A percentile compares a stretch with the other conserved stretches of the same genome.
Evolutionary conservation across 1,139 yeast genomes (phyloP).

Genomic region (Meyerozyma athensensis): DNA sequence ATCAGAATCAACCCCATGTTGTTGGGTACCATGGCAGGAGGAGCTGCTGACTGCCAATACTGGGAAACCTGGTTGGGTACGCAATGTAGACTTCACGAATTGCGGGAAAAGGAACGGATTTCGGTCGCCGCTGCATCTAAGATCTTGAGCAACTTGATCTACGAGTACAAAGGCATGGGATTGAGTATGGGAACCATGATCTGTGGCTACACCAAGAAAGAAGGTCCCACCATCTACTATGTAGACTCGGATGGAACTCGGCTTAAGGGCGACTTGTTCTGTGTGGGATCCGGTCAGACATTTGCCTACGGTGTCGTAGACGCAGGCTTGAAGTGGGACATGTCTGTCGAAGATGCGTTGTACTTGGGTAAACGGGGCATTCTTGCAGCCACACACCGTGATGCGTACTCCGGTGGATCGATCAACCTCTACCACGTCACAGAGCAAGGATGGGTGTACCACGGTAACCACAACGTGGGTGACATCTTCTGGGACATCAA

Average conservation of each 20-base stretch:
- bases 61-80: conserved; percentile 99
- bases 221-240: conserved; percentile 92
- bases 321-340: conserved; percentile 85
- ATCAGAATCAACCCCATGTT: conserved; percentile 93
- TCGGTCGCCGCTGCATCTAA: conserved; percentile 97
- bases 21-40: conserved; percentile 99
- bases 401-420: conserved; percentile 97
- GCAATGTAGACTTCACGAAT: conserved; percentile 92
- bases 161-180: conserved; percentile 97
- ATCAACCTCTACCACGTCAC: conserved; percentile 89
- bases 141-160: conserved; percentile 84
- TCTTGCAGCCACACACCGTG: conserved; percentile 97
- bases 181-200: conserved; percentile 98
- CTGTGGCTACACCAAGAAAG: conserved; percentile 93
- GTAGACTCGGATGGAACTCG: conserved; percentile 98
- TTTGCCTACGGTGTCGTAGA: conserved; percentile 99
- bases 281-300: conserved; percentile 99
- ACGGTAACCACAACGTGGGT: conserved; percentile 93
- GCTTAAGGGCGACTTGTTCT: conserved; percentile 88
- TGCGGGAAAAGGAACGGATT: conserved; percentile 90
- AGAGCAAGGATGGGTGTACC: conserved; percentile 91
- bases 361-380: conserved; percentile 93
- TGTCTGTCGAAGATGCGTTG: conserved; percentile 87
- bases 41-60: conserved; percentile 99
- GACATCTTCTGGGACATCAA: conserved; percentile 89